Percentiles rank a stretch among this genome's conserved stretches.
Evolutionary conservation across 2,329 filamentous ascomycete species (phyloP).

Genomic region (Exophiala xenobiotica): DNA sequence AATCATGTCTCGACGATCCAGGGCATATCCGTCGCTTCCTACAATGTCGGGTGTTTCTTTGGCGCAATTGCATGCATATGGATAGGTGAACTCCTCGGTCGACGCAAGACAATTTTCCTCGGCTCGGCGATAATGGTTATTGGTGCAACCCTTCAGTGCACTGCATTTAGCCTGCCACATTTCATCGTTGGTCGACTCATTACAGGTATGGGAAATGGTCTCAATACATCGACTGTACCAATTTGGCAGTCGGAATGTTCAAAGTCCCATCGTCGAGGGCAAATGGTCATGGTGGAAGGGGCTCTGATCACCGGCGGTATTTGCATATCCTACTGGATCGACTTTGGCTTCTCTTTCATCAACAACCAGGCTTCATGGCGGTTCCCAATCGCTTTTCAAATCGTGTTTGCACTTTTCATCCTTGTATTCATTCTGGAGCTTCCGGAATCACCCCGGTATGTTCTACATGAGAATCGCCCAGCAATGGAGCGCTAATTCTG

Average conservation of each 20-base stretch:
- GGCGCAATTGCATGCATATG: conserved; percentile 53
- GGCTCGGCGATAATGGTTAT: conserved; percentile 44
- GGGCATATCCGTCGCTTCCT: conserved; percentile 39
- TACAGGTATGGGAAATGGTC: conserved; percentile 37
- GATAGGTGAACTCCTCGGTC: conserved; percentile 50
- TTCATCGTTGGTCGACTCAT: conserved; percentile 51
- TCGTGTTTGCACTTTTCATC: conserved; percentile 45
- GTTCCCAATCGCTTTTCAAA: conserved; percentile 52
- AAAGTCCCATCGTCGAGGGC: conserved; percentile 40
- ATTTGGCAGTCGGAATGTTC: conserved; percentile 48
- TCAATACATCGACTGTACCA: conserved; percentile 43
- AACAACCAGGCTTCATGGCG: conserved; percentile 53
- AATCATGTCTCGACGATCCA: conserved; percentile 29
- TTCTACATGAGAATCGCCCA: not conserved
- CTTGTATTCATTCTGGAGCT: conserved; percentile 52
- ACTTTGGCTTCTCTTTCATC: conserved; percentile 50
- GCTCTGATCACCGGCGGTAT: conserved; percentile 33
- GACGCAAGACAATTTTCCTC: conserved; percentile 44
- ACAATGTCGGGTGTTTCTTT: conserved; percentile 52
- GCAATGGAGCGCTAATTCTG: conserved; percentile 25
- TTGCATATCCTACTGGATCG: conserved; percentile 35
- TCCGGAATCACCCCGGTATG: conserved; percentile 14
- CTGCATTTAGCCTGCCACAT: conserved; percentile 42
- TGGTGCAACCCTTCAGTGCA: conserved; percentile 44
- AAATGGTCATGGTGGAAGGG: conserved; percentile 53